Evolutionary conservation across 169 alveolate species (phyloP), one percentile per base, ranked within the genome.

Genomic region (Plasmodium inui): DNA sequence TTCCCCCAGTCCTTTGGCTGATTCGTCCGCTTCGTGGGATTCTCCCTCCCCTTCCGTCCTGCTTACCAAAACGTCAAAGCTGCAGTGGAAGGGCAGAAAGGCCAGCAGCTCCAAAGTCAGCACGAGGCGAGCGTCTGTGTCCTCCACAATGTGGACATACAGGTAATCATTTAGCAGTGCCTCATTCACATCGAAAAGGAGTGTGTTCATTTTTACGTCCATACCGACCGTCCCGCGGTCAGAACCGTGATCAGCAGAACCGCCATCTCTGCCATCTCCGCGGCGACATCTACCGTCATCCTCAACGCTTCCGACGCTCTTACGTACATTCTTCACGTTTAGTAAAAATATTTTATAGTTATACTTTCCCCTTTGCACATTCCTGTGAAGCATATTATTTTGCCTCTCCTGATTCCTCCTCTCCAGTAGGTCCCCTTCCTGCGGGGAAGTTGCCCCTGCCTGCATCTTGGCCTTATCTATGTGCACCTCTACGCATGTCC

Each of bases 41-140:
- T 1, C 67, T 9, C 8, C 39, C 12, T 55, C 39, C 61, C 10
- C 19, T 12, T 22, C 22, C 39, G 37, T 28, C 82, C 44, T 50
- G 50, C 67, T 85, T 85, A 32, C 67, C 74, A 85, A 50, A 17
- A 85, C 12, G 41, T 44, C 79, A 74, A 85, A 85, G 57, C n/a
- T 85, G 61, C 93, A 85, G n/a, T 85, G 93, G 76, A 85, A 85
- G 30, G 93, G 93, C 10, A 85, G 39, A 73, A 73, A n/a, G 1
- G 93, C 93, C 30, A 85, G n/a, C 32, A 85, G 67, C 70, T 85
- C 93, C 50, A 85, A 50, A 32, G 61, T 30, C 10, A 85, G 50
- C 4, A 85, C 84, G 19, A 85, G 80, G 28, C 7, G 53, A 14
- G 32, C 14, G 12, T 22, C 74, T 12, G 84, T 85, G 67, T 85